Evolutionary conservation across 78 protist genomes (phyloP), one percentile per base, ranked within the genome.

Genomic region (Dictyostelium firmibasis): DNA sequence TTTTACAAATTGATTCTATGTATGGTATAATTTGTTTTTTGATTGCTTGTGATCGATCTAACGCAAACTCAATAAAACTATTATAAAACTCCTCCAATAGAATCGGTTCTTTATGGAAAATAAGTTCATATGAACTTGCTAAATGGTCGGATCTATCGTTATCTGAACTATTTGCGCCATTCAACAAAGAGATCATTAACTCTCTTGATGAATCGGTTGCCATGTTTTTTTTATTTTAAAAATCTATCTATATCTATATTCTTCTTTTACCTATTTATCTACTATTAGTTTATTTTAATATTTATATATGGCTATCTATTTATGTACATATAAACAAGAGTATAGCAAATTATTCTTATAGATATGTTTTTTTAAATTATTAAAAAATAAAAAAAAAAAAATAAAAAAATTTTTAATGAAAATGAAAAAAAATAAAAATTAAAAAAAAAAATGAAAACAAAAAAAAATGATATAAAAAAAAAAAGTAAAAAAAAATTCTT

Each of bases 11-110:
- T 62, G 75, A 20, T 69, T 89, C 94, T 2, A 89, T 89, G 31
- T 79, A 89, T 2, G 83, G 53, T 62, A 89, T 81, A 75, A 89
- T 81, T 69, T 89, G 94, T 25, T 81, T 89, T 76, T 89, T 89
- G 16, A 89, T 69, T 47, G 62, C 50, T 23, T 75, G 72, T 5
- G 85, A 76, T 23, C 79, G 25, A 27, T 77, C 94, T 3, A 69
- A 47, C 4, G 94, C 94, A 47, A 89, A 89, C 20, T 89, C 85
- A 13, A 89, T 31, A 13, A 89, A 35, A 69, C 87, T 78, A 18
- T 25, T 31, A 81, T 67, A 89, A 38, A 60, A 89, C 8, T 78
- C 94, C 13, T 62, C 84, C 18, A 89, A 70, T 33, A 89, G 29
- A 23, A 76, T 18, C 29, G 35, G 29, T 20, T 89, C 94, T 23